Percentiles rank a stretch among this genome's conserved stretches.
Evolutionary conservation across 176 grass and related monocot species (phyloP).

Genomic region (Olyra latifolia): DNA sequence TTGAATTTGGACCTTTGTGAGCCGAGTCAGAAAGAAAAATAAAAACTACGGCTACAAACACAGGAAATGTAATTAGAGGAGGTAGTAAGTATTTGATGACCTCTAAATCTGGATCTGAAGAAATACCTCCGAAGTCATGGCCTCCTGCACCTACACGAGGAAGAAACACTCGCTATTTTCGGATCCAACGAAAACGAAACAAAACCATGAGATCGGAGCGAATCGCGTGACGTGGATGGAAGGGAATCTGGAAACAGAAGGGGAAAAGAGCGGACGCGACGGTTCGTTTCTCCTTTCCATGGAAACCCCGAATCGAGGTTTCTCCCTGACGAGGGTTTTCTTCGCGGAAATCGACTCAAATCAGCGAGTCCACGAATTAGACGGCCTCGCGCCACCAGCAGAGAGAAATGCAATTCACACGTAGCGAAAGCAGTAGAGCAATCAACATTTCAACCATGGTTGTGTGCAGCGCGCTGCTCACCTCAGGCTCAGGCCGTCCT

Average conservation of each 20-base stretch:
- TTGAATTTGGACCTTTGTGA: too few species aligned
- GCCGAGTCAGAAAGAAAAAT: background rate
- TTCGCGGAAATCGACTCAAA: background rate
- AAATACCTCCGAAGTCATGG: background rate
- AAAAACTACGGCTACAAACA: background rate
- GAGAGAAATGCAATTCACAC: background rate
- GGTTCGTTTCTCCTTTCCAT: background rate
- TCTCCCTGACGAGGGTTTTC: slow-evolving; percentile 11
- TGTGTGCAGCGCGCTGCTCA: background rate
- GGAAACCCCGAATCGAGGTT: background rate
- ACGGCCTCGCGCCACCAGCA: background rate
- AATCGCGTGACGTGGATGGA: background rate
- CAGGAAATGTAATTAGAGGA: too few species aligned
- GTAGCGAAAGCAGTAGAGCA: background rate
- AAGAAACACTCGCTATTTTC: background rate
- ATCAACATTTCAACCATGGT: background rate
- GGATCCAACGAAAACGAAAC: background rate
- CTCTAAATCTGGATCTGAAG: background rate
- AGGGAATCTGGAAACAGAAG: background rate
- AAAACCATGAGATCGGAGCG: background rate
- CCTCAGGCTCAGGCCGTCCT: background rate
- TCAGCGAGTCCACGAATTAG: slow-evolving; percentile 24
- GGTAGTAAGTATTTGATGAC: background rate
- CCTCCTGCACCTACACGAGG: too few species aligned
- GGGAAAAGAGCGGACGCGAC: background rate